These are phyloP conservation scores for Pythium phragmiticola DNA, from an alignment of 352 stramenopile genomes.

Conservation along the genomic window DNA sequence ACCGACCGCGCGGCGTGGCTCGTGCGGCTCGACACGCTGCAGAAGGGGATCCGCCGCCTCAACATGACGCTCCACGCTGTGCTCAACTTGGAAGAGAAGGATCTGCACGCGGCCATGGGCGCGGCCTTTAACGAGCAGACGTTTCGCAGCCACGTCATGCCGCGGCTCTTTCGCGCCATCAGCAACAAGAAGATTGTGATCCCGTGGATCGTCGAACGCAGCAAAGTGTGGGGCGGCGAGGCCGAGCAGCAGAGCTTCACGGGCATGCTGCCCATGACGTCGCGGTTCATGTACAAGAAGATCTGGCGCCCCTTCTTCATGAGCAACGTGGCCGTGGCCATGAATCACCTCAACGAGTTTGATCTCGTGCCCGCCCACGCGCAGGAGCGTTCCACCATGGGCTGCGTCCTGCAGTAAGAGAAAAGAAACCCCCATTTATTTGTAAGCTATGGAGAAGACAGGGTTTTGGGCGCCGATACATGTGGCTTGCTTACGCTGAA, in stretches of 20 bases:
- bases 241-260: slow-evolving; percentile 66
- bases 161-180: slow-evolving; percentile 71
- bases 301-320: slow-evolving; percentile 84
- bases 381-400: slow-evolving; percentile 20
- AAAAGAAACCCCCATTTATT: slow-evolving; percentile 7
- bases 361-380: slow-evolving; percentile 18
- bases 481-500: too few species aligned
- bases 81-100: slow-evolving; percentile 77
- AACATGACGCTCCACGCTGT: slow-evolving; percentile 64
- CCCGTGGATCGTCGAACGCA: slow-evolving; percentile 83
- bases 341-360: slow-evolving; percentile 83
- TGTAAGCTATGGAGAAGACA: slow-evolving; percentile 19
- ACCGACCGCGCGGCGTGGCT: slow-evolving; percentile 44
- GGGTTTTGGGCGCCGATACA: neutral
- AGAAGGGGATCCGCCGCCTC: slow-evolving; percentile 63
- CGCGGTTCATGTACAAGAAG: slow-evolving; percentile 81
- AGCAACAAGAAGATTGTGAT: slow-evolving; percentile 80
- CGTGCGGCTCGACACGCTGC: slow-evolving; percentile 57
- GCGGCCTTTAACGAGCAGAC: slow-evolving; percentile 68
- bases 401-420: slow-evolving; percentile 28
- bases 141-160: slow-evolving; percentile 76
- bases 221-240: slow-evolving; percentile 81
- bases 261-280: slow-evolving; percentile 70
- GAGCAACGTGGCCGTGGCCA: slow-evolving; percentile 69
- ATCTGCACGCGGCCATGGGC: slow-evolving; percentile 55